Base-by-base conservation (phyloP, 2,329 filamentous ascomycete species). In the Fonsecaea monophora region DNA sequence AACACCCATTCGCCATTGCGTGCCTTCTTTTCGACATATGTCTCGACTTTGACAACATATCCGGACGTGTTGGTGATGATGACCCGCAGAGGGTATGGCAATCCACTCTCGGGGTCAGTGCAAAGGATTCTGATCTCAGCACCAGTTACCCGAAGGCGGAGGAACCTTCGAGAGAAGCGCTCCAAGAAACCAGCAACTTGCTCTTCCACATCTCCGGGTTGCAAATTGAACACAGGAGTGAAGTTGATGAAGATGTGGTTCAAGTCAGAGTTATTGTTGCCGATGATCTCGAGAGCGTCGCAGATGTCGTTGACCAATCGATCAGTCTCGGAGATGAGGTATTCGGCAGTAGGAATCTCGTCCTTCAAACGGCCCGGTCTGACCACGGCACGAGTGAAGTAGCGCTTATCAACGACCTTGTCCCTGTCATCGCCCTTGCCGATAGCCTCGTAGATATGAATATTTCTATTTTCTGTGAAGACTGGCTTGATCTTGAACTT, bases 181-280 rank as follows among this genome's bases (percentile, higher is more conserved):
- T 98, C 95, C 73, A 99, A 84, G 88, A 99, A 99, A 64, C 94
- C 94, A 76, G 91, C 92, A 30, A 99, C 88, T 35, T 92, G 94
- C 80, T 96, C 88, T 82, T 98, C 93, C 15, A 99, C 92, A 82
- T 97, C 92, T 67, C 88, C 83, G 3, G 95, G 94, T 75, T 92
- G 86, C 57, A 99, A 88, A 78, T 93, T 92, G 89, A 99, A 98
- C 66, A 97, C 92, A 9, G 94, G 92, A 0, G 92, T 95, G 84
- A 99, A 99, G 87, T 99, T 98, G 86, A 99, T 95, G 85, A 99
- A 99, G 86, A 99, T 95, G 83, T 99, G 95, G 85, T 99, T 99
- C 77, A 99, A 86, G 85, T 99, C 95, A 60, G 95, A 97, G 83
- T 96, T 96, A 84, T 97, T 98, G 86, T 97, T 97, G 77, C 95